Conservation (phyloP, 176 grass and related monocot species). For the Triticum monococcum region DNA sequence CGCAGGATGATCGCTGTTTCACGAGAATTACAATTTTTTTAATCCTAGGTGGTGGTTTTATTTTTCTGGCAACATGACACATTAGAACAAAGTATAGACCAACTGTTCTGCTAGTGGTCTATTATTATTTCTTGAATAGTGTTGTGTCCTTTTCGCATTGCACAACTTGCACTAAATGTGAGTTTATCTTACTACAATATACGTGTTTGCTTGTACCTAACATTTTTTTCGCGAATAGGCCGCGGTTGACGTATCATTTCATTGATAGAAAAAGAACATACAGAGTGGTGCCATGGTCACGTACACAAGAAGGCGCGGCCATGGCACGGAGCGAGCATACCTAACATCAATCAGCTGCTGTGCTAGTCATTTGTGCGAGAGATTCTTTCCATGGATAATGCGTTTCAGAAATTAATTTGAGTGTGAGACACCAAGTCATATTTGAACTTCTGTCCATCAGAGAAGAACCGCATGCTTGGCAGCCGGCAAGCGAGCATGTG, state of each 20-base stretch:
- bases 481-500: not conserved
- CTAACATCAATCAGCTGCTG: not conserved
- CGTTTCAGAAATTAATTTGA: not conserved
- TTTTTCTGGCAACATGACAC: not conserved
- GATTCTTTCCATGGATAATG: not conserved
- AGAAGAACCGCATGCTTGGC: not conserved
- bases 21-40: no score
- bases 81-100: not conserved
- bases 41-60: no score
- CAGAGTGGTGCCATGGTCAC: no score
- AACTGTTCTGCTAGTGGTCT: no score
- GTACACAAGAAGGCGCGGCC: no score
- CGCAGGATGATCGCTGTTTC: no score
- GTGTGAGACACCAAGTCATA: not conserved
- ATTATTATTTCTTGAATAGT: no score
- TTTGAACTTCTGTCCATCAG: not conserved
- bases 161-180: not conserved
- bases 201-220: not conserved
- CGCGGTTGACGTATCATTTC: no score
- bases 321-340: no score
- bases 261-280: no score
- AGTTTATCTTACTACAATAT: not conserved
- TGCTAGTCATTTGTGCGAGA: not conserved
- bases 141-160: not conserved
- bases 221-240: no score